Conservation (phyloP, 768 basidiomycete species). For the Leucosporidium scottii region DNA sequence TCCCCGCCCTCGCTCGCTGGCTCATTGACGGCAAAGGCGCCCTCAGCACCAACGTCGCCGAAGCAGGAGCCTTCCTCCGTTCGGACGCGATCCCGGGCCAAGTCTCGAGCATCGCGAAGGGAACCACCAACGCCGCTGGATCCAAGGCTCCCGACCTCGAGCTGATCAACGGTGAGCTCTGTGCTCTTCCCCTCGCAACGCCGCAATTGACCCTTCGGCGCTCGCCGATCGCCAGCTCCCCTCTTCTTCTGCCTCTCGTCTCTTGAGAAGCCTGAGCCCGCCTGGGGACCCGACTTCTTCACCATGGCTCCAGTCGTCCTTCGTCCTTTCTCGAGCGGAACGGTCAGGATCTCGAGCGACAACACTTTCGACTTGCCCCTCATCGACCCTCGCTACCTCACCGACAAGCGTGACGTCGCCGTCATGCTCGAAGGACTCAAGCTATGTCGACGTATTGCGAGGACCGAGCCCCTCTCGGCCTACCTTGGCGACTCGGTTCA, state of each 20-base stretch:
- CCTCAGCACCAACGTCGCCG: conserved; percentile 21
- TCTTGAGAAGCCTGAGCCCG: neutral
- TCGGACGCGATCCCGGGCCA: conserved; percentile 10
- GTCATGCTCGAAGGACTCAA: conserved; percentile 30
- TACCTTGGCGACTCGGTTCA: conserved; percentile 14
- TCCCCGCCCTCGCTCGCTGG: conserved; percentile 23
- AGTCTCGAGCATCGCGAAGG: neutral
- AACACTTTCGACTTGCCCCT: conserved; percentile 23
- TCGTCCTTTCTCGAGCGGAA: conserved; percentile 16
- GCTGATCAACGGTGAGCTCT: conserved; percentile 21
- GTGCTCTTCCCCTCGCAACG: neutral
- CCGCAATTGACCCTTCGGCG: no score
- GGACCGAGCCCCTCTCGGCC: conserved; percentile 16
- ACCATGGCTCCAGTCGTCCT: conserved; percentile 15
- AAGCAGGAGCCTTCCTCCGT: conserved; percentile 32
- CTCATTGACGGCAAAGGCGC: conserved; percentile 17
- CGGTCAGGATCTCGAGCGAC: conserved; percentile 16
- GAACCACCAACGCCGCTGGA: conserved; percentile 18
- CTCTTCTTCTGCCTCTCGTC: conserved; percentile 8
- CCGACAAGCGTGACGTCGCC: no score
- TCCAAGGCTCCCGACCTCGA: conserved; percentile 27
- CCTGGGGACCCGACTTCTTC: conserved; percentile 14
- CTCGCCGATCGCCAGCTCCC: no score
- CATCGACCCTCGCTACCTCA: conserved; percentile 28
- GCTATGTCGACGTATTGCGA: conserved; percentile 14